Conservation (phyloP, 495 filamentous ascomycete species). For the Aspergillus affinis region DNA sequence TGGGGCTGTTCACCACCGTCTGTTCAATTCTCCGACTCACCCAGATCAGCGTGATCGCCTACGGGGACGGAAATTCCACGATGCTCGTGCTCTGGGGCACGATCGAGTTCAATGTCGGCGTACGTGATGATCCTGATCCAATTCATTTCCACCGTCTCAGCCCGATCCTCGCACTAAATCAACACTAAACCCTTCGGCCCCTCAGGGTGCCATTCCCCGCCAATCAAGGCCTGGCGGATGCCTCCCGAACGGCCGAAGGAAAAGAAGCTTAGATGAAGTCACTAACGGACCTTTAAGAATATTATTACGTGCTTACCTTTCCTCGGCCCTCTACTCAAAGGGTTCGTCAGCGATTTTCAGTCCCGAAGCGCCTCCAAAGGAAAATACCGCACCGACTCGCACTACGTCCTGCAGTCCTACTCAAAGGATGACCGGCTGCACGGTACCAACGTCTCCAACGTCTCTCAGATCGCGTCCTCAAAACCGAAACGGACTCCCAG, state of each 20-base stretch:
- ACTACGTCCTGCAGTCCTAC: conserved; percentile 36
- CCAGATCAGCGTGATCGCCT: conserved; percentile 53
- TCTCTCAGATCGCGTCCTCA: conserved; percentile 18
- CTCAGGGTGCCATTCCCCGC: not conserved
- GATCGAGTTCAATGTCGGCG: conserved; percentile 59
- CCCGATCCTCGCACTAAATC: not conserved
- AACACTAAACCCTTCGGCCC: not conserved
- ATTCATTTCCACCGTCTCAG: too few relatives aligned
- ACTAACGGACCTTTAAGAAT: conserved; percentile 34
- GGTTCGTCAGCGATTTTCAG: conserved; percentile 34
- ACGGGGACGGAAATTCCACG: conserved; percentile 54
- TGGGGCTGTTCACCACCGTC: conserved; percentile 58
- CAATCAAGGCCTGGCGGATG: not conserved
- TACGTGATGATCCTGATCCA: conserved; percentile 17
- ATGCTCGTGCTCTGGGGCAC: conserved; percentile 59
- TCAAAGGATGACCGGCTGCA: conserved; percentile 31
- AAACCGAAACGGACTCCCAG: conserved; percentile 33
- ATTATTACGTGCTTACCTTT: conserved; percentile 49
- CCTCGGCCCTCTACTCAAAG: conserved; percentile 44
- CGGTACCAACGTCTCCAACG: conserved; percentile 23
- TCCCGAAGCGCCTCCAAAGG: conserved; percentile 27
- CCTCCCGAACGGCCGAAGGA: not conserved
- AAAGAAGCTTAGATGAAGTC: not conserved
- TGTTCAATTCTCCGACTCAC: conserved; percentile 56
- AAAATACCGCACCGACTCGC: conserved; percentile 5